Evolutionary conservation across 176 grass and related monocot genomes (phyloP).

Genomic region (Eleusine indica): DNA sequence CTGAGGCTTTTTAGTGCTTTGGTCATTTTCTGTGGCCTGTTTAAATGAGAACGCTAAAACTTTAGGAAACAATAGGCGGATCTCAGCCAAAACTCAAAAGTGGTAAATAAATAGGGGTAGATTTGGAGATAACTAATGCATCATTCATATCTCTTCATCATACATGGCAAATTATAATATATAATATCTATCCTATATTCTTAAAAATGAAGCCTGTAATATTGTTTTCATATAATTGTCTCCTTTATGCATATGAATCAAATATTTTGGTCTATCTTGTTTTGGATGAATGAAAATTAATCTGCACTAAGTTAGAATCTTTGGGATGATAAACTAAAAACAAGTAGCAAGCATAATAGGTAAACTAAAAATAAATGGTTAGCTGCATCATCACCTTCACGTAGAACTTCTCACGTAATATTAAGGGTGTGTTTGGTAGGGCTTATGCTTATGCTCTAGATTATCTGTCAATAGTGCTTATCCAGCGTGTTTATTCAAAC

Average conservation of each 20-base stretch:
- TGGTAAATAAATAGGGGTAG: neutral
- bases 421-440: neutral
- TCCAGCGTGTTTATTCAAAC: too few species aligned
- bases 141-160: neutral
- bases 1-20: conserved; percentile 41
- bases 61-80: neutral
- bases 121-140: neutral
- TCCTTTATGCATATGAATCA: neutral
- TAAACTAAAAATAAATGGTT: neutral
- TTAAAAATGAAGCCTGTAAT: neutral
- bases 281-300: neutral
- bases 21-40: conserved; percentile 62
- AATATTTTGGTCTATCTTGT: neutral
- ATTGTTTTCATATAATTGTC: neutral
- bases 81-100: neutral
- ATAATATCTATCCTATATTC: neutral
- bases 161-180: neutral
- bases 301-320: neutral
- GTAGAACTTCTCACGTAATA: neutral
- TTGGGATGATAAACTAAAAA: neutral
- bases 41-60: conserved; percentile 29
- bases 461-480: too few species aligned
- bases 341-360: too few species aligned
- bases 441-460: too few species aligned
- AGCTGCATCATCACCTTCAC: neutral